Evolutionary conservation across 2,329 filamentous ascomycete genomes (phyloP).

Genomic region (Monosporascus sp.): DNA sequence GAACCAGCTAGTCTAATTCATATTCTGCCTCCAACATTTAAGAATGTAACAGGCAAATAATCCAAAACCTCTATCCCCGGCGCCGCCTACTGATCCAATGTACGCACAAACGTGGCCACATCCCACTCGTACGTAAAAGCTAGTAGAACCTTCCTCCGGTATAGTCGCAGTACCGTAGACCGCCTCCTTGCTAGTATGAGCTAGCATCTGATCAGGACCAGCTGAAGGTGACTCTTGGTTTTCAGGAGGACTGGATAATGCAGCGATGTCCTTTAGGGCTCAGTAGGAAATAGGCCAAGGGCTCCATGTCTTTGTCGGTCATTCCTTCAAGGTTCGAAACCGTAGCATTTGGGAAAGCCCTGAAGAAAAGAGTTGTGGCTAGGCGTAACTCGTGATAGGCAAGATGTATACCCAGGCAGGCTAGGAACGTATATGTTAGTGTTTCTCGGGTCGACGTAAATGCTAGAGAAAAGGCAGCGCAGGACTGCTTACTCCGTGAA

Average conservation of each 20-base stretch:
- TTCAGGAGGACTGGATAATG: slow-evolving; percentile 18
- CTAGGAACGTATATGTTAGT: slow-evolving; percentile 9
- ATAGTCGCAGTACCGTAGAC: too few species aligned
- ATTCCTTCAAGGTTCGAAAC: slow-evolving; percentile 30
- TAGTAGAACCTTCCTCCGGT: too few species aligned
- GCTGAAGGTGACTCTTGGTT: neutral
- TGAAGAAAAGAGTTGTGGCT: slow-evolving; percentile 47
- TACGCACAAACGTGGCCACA: too few species aligned
- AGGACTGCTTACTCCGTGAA: slow-evolving; percentile 31
- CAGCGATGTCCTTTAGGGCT: slow-evolving; percentile 27
- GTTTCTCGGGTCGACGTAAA: neutral
- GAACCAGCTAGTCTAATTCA: too few species aligned
- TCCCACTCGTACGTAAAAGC: too few species aligned
- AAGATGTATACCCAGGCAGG: slow-evolving; percentile 53
- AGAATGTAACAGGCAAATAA: too few species aligned
- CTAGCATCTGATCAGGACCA: neutral
- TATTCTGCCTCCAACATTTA: too few species aligned
- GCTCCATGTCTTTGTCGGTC: slow-evolving; percentile 32
- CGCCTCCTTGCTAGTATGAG: neutral
- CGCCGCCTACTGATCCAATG: too few species aligned
- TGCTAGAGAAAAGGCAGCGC: too few species aligned
- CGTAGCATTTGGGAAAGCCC: slow-evolving; percentile 34
- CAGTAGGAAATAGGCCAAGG: slow-evolving; percentile 28
- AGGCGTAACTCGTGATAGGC: slow-evolving; percentile 52
- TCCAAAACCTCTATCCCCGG: too few species aligned